Conservation (phyloP, 352 stramenopile species). For the Salisapilia sapeloensis region DNA sequence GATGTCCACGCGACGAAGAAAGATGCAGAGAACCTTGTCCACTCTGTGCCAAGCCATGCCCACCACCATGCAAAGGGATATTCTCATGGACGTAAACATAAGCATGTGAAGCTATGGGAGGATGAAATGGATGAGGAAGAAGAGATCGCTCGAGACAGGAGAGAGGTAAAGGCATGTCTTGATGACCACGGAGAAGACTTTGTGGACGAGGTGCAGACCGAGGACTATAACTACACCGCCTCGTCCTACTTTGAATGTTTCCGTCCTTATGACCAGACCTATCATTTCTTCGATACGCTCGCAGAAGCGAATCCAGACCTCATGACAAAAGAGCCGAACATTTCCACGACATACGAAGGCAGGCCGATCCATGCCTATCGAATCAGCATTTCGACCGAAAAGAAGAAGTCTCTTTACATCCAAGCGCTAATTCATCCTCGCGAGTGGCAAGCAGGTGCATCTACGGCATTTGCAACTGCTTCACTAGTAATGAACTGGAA, state of each 20-base stretch:
- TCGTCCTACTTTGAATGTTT: slow-evolving; percentile 64
- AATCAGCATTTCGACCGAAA: slow-evolving; percentile 14
- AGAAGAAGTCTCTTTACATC: slow-evolving; percentile 31
- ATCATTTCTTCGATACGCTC: slow-evolving; percentile 37
- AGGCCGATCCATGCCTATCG: slow-evolving; percentile 38
- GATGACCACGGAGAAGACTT: slow-evolving; percentile 32
- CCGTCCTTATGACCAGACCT: slow-evolving; percentile 34
- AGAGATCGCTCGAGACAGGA: slow-evolving; percentile 18
- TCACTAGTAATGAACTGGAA: slow-evolving; percentile 4
- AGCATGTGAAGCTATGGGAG: slow-evolving; percentile 12
- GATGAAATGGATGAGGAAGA: slow-evolving; percentile 10
- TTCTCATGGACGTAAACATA: too few relatives aligned
- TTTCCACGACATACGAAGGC: slow-evolving; percentile 33
- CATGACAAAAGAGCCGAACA: slow-evolving; percentile 28
- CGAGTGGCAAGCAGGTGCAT: slow-evolving; percentile 27
- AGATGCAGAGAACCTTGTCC: too few relatives aligned
- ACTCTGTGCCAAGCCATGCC: too few relatives aligned
- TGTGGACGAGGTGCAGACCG: slow-evolving; percentile 9
- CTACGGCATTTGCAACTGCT: slow-evolving; percentile 25
- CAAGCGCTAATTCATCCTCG: slow-evolving; percentile 48
- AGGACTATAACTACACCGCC: slow-evolving; percentile 11
- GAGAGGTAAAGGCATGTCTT: slow-evolving; percentile 20
- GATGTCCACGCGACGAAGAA: too few relatives aligned
- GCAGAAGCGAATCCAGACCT: slow-evolving; percentile 18
- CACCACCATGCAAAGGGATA: too few relatives aligned